Evolutionary conservation across 73 alveolate genomes (phyloP), one percentile per base, ranked within the genome.

Genomic region (Tetrahymena thermophila): DNA sequence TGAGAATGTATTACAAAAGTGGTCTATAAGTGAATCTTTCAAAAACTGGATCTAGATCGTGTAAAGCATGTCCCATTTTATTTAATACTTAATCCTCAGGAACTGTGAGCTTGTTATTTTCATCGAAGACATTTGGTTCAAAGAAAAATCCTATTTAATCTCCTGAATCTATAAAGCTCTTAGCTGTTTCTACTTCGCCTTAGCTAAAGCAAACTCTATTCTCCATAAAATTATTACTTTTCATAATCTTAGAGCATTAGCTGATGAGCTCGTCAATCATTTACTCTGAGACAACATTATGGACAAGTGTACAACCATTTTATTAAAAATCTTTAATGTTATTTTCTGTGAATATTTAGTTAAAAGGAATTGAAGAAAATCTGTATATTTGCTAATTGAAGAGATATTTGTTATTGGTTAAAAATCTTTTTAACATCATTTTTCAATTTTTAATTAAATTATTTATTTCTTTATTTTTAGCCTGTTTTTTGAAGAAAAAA

Each of bases 1-100:
- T 42, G 10, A 94, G 94, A 38, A 97, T 93, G 10, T 85, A 40
- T 94, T 85, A 93, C 85, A 97, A 89, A 17, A 94, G 83, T 15
- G 35, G 85, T 31, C 96, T 94, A 57, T 97, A 97, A 31, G 96
- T 71, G 84, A 97, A 96, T 42, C 84, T 94, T 58, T 94, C 94
- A 94, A 97, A 97, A 21, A 94, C 97, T 8, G 97, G 97, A 84
- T 97, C 98, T 35, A 97, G 35, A 85, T 97, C 98, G 71, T 97
- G 99, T 97, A 97, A 94, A 38, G 97, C 97, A 93, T 97, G 98
- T 13, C 99, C 99, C 17, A 97, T 96, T 89, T 97, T 97, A 94
- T 97, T 97, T 57, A 97, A 95, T 10, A 97, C 98, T 25, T 71
- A 56, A 56, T 56, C 85, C 7, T 56, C 35, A 56, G 35, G 85